A percentile compares a stretch with the other conserved stretches of the same genome.
These are phyloP conservation scores for Colletotrichum eremochloae DNA, from an alignment of 2,329 filamentous ascomycete species.

Conservation along the genomic window DNA sequence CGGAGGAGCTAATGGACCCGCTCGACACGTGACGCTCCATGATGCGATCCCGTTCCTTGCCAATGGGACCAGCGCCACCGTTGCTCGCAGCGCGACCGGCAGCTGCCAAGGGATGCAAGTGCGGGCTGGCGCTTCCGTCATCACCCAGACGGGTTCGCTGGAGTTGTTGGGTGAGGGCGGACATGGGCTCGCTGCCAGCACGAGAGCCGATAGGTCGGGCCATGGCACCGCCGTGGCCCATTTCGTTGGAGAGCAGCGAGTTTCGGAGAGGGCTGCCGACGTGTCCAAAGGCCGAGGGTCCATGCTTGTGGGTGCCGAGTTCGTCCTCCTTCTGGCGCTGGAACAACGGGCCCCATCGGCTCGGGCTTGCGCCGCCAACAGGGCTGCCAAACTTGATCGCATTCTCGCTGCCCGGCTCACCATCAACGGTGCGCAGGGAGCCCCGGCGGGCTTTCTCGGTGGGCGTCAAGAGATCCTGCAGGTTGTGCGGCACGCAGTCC, in stretches of 20 bases:
- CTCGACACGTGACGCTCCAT: slow-evolving; percentile 72
- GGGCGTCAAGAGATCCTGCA: slow-evolving; percentile 75
- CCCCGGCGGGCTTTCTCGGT: slow-evolving; percentile 76
- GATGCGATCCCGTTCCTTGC: slow-evolving; percentile 55
- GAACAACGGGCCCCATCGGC: slow-evolving; percentile 72
- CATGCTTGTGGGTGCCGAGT: slow-evolving; percentile 51
- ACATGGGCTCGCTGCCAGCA: slow-evolving; percentile 65
- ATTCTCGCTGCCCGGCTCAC: slow-evolving; percentile 61
- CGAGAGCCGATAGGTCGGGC: slow-evolving; percentile 58
- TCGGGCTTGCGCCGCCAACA: slow-evolving; percentile 67
- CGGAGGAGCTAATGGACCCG: slow-evolving; percentile 67
- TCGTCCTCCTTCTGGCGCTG: slow-evolving; percentile 73
- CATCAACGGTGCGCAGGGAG: slow-evolving; percentile 68
- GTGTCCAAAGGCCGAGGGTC: slow-evolving; percentile 72
- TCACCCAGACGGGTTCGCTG: slow-evolving; percentile 70
- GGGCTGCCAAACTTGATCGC: slow-evolving; percentile 73
- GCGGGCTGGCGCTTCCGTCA: slow-evolving; percentile 59
- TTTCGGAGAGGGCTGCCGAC: slow-evolving; percentile 76
- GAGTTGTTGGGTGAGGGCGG: slow-evolving; percentile 72
- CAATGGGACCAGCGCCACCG: slow-evolving; percentile 54
- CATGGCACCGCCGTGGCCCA: slow-evolving; percentile 55
- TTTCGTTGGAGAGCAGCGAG: slow-evolving; percentile 70
- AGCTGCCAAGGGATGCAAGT: slow-evolving; percentile 64
- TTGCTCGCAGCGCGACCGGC: slow-evolving; percentile 57
- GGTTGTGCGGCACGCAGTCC: slow-evolving; percentile 83